phyloP scores from a whole-genome alignment of 2,329 filamentous ascomycete species.

The Ophiostoma ulmi region DNA sequence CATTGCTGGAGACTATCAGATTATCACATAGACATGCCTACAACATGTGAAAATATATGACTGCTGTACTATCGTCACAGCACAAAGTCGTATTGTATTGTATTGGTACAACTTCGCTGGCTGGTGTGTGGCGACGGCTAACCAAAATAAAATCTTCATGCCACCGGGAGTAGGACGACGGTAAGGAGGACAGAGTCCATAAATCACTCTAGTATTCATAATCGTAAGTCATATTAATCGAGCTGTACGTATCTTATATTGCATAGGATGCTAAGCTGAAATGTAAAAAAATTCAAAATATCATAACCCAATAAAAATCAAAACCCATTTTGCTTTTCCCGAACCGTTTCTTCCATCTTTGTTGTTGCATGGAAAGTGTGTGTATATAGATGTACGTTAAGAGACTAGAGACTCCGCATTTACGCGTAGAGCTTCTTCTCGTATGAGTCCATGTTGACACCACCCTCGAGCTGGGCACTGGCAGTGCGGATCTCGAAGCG shows the following conservation, averaged over 20 bases:
- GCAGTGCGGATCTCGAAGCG: slow-evolving; percentile 92
- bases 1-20: too few species aligned
- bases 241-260: slow-evolving; percentile 4
- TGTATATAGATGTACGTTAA: neutral
- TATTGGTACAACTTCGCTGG: too few species aligned
- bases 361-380: neutral
- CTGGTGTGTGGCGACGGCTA: too few species aligned
- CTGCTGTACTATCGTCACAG: too few species aligned
- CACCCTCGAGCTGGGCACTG: slow-evolving; percentile 92
- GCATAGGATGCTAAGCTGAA: neutral
- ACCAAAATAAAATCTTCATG: too few species aligned
- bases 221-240: neutral
- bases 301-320: slow-evolving; percentile 5
- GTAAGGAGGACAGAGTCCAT: too few species aligned
- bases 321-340: slow-evolving; percentile 10
- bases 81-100: too few species aligned
- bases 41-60: too few species aligned
- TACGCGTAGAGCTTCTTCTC: slow-evolving; percentile 99
- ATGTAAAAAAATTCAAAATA: neutral
- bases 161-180: too few species aligned
- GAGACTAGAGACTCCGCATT: neutral
- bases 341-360: neutral
- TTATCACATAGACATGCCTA: neutral
- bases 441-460: slow-evolving; percentile 97
- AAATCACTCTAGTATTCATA: too few species aligned